Percentiles rank a stretch among this genome's conserved stretches.
These are phyloP conservation scores for Hypholoma sublateritium DNA, from an alignment of 768 basidiomycete genomes.

Conservation along the genomic window DNA sequence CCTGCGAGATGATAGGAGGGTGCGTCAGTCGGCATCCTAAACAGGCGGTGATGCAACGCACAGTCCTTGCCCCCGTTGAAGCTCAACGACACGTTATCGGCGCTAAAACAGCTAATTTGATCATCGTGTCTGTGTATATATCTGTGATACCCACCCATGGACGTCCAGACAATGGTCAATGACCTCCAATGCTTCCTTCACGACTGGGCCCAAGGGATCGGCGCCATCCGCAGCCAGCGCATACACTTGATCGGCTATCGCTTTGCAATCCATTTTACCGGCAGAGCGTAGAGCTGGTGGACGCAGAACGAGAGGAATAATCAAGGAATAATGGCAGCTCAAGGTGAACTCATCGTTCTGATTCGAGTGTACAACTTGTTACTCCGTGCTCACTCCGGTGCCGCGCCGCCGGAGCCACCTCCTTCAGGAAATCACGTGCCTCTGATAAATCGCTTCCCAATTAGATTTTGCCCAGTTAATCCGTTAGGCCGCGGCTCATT, in stretches of 20 bases:
- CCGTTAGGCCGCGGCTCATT: neutral
- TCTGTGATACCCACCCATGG: slow-evolving; percentile 68
- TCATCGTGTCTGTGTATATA: slow-evolving; percentile 10
- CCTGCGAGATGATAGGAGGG: slow-evolving; percentile 44
- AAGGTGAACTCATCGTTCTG: neutral
- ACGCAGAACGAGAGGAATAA: neutral
- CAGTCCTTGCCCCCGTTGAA: slow-evolving; percentile 99
- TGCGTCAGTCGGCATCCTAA: slow-evolving; percentile 2
- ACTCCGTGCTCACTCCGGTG: neutral
- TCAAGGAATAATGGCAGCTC: neutral
- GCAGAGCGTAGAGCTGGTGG: neutral
- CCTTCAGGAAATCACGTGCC: neutral
- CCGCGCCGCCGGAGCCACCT: neutral
- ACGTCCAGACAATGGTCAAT: slow-evolving; percentile 76
- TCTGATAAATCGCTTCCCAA: neutral
- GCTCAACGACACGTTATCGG: slow-evolving; percentile 77
- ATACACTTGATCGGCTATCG: slow-evolving; percentile 61
- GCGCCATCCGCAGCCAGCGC: slow-evolving; percentile 45
- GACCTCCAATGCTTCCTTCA: slow-evolving; percentile 80
- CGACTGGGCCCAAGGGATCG: slow-evolving; percentile 52
- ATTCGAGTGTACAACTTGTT: neutral
- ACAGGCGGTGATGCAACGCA: slow-evolving; percentile 39
- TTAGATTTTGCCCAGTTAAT: neutral
- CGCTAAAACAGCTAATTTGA: no score
- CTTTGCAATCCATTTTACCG: slow-evolving; percentile 44